Evolutionary conservation across 1,284 basidiomycete species (phyloP).

Genomic region (Cryptococcus maquisensis): DNA sequence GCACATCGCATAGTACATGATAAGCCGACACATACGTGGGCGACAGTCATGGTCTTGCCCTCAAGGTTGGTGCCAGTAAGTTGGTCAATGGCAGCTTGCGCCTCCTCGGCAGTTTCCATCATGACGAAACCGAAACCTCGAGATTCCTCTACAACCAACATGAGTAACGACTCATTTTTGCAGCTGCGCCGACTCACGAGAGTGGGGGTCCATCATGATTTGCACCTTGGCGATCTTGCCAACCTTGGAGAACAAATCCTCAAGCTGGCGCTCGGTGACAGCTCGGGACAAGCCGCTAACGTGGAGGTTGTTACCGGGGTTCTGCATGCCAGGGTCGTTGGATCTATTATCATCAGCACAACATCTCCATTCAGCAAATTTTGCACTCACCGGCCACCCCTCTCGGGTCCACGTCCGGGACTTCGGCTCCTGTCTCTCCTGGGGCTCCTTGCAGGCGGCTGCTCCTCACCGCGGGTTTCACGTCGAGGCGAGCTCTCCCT

Average conservation of each 20-base stretch:
- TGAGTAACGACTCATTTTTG: background rate
- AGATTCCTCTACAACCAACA: conserved; percentile 58
- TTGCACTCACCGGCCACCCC: conserved; percentile 26
- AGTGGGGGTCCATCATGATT: conserved; percentile 96
- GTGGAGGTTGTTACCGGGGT: conserved; percentile 96
- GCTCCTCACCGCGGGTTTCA: conserved; percentile 10
- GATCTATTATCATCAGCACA: conserved; percentile 1
- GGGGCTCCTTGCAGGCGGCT: conserved; percentile 12
- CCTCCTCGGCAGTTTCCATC: conserved; percentile 81
- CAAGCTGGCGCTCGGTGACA: conserved; percentile 80
- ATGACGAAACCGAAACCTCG: conserved; percentile 98
- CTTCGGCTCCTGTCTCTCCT: conserved; percentile 29
- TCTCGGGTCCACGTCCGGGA: conserved; percentile 27
- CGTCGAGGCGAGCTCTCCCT: conserved; percentile 30
- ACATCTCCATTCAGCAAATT: background rate
- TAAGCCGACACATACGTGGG: conserved; percentile 65
- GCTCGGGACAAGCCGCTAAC: conserved; percentile 78
- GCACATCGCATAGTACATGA: background rate
- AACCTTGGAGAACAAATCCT: conserved; percentile 79
- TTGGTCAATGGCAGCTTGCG: conserved; percentile 79
- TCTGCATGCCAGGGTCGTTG: conserved; percentile 41
- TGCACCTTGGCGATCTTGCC: conserved; percentile 77
- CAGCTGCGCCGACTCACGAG: conserved; percentile 53
- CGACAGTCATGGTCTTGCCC: conserved; percentile 79
- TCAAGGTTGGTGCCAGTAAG: conserved; percentile 77